Evolutionary conservation across 345 rosid genomes (phyloP), one percentile per base, ranked within the genome.

Genomic region (Carallia brachiata): DNA sequence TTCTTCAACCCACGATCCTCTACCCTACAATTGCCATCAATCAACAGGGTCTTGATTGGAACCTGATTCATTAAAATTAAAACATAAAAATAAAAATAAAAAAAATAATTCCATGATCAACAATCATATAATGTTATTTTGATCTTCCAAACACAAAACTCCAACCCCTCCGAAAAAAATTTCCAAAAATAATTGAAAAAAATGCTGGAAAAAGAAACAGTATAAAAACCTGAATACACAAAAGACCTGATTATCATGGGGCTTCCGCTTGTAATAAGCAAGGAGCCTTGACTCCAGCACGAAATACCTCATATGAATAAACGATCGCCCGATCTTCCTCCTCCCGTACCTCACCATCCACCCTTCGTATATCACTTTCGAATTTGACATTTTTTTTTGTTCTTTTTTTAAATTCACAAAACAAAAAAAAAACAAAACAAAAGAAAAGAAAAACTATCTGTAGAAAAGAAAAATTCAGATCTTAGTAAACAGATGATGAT

Each of bases 261-360:
- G 99, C 73, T 96, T 96, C 87, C 66, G 87, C 96, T 96, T 96
- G 94, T 96, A 92, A 73, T 90, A 96, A 66, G 99, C 94, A 50
- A 96, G 89, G 75, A 96, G 91, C 54, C 96, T 90, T 31, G 96
- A 84, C 66, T 89, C 99, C 65, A 96, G 88, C 48, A 96, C 93
- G 81, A 96, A 96, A 74, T 88, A 92, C 75, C 99, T 84, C 99
- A 89, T 96, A 64, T 96, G 99, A 74, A 96, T 92, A 63, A 84
- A 96, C 19, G 99, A 92, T 81, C 97, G 70, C 16, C 97, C 99
- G 86, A 96, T 96, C 90, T 87, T 96, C 79, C 97, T 88, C 70
- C 99, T 84, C 67, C 99, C 99, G 65, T 92, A 92, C 69, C 99
- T 83, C 77, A 96, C 98, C 99, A 92, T 96, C 99, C 98, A 96